Conservation (phyloP, 768 basidiomycete species). For the Coprinopsis strossmayeri region DNA sequence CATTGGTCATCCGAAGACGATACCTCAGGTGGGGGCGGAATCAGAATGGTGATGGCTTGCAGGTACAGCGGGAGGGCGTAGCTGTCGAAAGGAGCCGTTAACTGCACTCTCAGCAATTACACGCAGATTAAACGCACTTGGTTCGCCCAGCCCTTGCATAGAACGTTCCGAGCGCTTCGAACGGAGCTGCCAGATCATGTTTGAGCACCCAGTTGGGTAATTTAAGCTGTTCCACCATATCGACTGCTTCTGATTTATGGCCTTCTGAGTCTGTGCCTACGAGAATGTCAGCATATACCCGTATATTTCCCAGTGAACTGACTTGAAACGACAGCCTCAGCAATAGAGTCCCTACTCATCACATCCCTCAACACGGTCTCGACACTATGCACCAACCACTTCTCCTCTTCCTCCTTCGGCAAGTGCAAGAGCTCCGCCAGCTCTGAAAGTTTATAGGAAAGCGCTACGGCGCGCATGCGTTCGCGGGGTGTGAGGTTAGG, state of each 20-base stretch:
- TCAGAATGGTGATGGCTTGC: slow-evolving; percentile 55
- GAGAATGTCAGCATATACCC: neutral
- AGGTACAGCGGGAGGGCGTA: slow-evolving; percentile 62
- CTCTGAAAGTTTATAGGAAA: slow-evolving; percentile 39
- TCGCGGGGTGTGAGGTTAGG: slow-evolving; percentile 13
- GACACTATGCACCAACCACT: slow-evolving; percentile 35
- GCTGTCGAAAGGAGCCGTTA: slow-evolving; percentile 28
- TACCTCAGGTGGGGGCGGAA: slow-evolving; percentile 37
- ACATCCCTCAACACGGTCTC: slow-evolving; percentile 35
- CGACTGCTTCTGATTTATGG: slow-evolving; percentile 14
- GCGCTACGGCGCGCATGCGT: slow-evolving; percentile 30
- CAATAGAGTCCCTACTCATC: slow-evolving; percentile 16
- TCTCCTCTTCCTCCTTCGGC: slow-evolving; percentile 33
- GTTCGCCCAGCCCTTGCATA: slow-evolving; percentile 49
- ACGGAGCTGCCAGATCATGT: slow-evolving; percentile 58
- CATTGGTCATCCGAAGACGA: slow-evolving; percentile 46
- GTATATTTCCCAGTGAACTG: neutral
- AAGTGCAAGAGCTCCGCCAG: slow-evolving; percentile 28
- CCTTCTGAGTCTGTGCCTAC: neutral
- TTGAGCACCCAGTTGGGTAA: slow-evolving; percentile 55
- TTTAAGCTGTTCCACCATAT: slow-evolving; percentile 43
- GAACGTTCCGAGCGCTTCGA: slow-evolving; percentile 59
- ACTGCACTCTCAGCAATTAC: neutral
- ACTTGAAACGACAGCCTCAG: slow-evolving; percentile 6
- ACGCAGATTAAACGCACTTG: slow-evolving; percentile 35